Evolutionary conservation across 768 basidiomycete species (phyloP), one percentile per base, ranked within the genome.

Genomic region (Mycena capillaripes): DNA sequence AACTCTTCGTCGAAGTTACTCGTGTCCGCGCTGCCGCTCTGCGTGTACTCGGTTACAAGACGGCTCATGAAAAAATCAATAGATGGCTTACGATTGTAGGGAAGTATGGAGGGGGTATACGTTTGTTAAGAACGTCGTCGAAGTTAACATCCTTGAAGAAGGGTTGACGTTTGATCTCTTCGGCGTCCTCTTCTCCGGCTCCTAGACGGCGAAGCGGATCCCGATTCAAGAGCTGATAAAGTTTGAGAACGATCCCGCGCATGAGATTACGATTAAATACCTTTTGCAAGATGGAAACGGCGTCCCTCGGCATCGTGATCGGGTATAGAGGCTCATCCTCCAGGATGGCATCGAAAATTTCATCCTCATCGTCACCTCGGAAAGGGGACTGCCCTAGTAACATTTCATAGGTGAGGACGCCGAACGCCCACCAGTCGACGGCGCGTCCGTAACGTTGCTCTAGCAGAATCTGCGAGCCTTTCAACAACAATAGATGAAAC

Each of bases 361-460:
- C 98, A 79, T 99, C 98, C 81, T 99, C 98, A 76, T 99, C 98
- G 77, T 99, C 98, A 68, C 98, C 98, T 53, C 97, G 93, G 93
- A 99, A 99, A 4, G 98, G 98, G 6, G 98, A 99, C 84, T 99
- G 98, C 55, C 98, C 98, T 29, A 99, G 88, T 64, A 99, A 84
- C 98, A 99, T 99, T 84, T 99, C 98, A 80, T 99, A 99, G 29
- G 94, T 98, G 77, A 99, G 84, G 5, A 99, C 98, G 74, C 98
- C 98, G 81, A 99, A 99, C 16, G 98, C 98, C 98, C 98, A 99
- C 98, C 98, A 99, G 80, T 99, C 98, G 48, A 99, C 98, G 14
- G 98, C 97, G 44, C 97, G 95, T 12, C 97, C 97, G 77, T 99
- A 99, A 56, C 97, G 94, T 84, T 99, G 98, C 84, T 99, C 98